Conservation (phyloP, 805 yeast genomes). For the Lipomyces sp. region DNA sequence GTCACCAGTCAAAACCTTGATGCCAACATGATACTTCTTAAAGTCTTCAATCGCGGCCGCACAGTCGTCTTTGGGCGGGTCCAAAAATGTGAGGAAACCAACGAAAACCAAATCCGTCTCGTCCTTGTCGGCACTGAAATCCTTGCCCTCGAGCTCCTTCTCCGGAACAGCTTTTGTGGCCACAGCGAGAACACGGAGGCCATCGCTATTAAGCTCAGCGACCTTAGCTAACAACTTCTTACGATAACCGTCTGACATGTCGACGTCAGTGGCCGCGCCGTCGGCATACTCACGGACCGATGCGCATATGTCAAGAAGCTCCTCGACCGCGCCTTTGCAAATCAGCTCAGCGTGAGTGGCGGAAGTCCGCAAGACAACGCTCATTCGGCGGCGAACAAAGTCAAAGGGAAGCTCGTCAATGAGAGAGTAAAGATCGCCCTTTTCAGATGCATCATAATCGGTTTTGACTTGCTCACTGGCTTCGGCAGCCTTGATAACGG, state of each 20-base stretch:
- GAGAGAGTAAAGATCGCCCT: slow-evolving; percentile 23
- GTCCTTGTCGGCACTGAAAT: slow-evolving; percentile 34
- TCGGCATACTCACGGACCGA: slow-evolving; percentile 28
- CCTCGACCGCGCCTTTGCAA: slow-evolving; percentile 39
- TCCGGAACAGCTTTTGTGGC: slow-evolving; percentile 26
- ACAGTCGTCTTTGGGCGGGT: slow-evolving; percentile 38
- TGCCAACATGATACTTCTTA: slow-evolving; percentile 35
- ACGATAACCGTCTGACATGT: slow-evolving; percentile 10
- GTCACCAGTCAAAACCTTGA: slow-evolving; percentile 38
- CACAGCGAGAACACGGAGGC: slow-evolving; percentile 36
- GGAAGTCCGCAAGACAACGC: slow-evolving; percentile 29
- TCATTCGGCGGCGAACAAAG: slow-evolving; percentile 37
- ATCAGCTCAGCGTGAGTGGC: slow-evolving; percentile 22
- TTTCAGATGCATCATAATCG: slow-evolving; percentile 20
- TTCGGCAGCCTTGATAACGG: slow-evolving; percentile 32
- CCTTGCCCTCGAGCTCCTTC: slow-evolving; percentile 27
- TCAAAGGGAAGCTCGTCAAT: slow-evolving; percentile 37
- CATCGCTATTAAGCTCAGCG: slow-evolving; percentile 30
- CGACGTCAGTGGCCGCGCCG: slow-evolving; percentile 14
- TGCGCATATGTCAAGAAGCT: slow-evolving; percentile 30
- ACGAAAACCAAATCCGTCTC: slow-evolving; percentile 31
- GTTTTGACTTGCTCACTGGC: slow-evolving; percentile 17
- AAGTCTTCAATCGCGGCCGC: slow-evolving; percentile 36
- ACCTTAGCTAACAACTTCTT: slow-evolving; percentile 23
- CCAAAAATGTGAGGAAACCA: slow-evolving; percentile 36